phyloP scores from a whole-genome alignment of 1,284 basidiomycete species.

The Melampsora abietis-canadensis region DNA sequence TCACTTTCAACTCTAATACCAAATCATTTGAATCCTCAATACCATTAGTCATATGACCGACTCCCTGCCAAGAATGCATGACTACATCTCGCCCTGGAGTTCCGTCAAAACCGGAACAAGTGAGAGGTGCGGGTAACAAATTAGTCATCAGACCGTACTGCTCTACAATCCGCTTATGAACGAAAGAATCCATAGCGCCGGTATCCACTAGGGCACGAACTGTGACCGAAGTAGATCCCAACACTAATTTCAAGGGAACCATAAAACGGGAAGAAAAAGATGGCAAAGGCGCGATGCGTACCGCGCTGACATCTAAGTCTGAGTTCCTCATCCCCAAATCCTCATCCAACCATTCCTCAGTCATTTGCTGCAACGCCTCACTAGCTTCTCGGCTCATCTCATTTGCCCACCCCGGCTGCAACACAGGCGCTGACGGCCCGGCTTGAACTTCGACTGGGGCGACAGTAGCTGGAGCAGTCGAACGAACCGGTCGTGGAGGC shows the following conservation, averaged over 20 bases:
- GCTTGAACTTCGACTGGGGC: too few species aligned
- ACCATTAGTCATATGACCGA: too few species aligned
- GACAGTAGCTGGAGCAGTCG: not conserved
- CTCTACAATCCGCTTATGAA: not conserved
- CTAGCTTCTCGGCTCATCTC: too few species aligned
- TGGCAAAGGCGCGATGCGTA: not conserved
- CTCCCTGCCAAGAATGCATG: not conserved
- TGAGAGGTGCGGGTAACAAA: not conserved
- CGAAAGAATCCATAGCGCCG: conserved; percentile 7
- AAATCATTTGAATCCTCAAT: not conserved
- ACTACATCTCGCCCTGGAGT: conserved; percentile 4
- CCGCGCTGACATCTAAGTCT: not conserved
- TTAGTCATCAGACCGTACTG: not conserved
- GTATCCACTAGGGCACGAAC: conserved; percentile 4
- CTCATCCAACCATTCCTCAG: too few species aligned
- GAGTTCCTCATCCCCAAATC: too few species aligned
- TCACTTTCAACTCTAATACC: not conserved
- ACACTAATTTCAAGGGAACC: not conserved
- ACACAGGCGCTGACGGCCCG: too few species aligned
- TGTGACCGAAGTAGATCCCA: not conserved
- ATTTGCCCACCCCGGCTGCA: too few species aligned
- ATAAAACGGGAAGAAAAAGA: not conserved
- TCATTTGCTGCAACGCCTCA: too few species aligned
- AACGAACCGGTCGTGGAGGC: too few species aligned
- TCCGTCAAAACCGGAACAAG: conserved; percentile 11